A percentile compares a stretch with the other conserved stretches of the same genome.
Conservation (phyloP, 1,284 basidiomycete species). For the Cystobasidium pallidum region DNA sequence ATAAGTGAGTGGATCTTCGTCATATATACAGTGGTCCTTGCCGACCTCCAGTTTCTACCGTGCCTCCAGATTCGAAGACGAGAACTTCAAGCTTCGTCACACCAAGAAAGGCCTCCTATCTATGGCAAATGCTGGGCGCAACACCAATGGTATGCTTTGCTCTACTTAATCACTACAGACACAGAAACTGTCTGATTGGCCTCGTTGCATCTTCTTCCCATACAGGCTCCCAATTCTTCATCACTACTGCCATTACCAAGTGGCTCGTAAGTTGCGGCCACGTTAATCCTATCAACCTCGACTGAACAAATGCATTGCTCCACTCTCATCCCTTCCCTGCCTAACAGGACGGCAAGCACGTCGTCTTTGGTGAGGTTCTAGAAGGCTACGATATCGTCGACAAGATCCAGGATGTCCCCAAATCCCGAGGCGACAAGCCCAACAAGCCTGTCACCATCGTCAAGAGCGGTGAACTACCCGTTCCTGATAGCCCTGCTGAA, state of each 20-base stretch:
- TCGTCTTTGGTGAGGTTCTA: slow-evolving; percentile 87
- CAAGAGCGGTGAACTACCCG: slow-evolving; percentile 38
- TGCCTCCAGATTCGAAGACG: slow-evolving; percentile 62
- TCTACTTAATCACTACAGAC: not conserved
- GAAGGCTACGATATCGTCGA: slow-evolving; percentile 85
- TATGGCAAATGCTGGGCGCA: slow-evolving; percentile 72
- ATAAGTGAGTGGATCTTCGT: slow-evolving; percentile 46
- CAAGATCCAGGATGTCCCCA: slow-evolving; percentile 67
- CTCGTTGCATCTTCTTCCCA: not conserved
- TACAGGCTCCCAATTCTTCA: slow-evolving; percentile 65
- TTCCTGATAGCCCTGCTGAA: not conserved
- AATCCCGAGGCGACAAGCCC: slow-evolving; percentile 71
- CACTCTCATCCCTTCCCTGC: no score
- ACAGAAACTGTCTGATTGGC: not conserved
- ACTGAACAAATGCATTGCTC: no score
- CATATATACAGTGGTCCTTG: no score
- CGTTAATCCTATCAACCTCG: not conserved
- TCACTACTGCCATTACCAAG: slow-evolving; percentile 72
- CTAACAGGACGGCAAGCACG: slow-evolving; percentile 59
- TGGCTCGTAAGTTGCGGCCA: slow-evolving; percentile 45
- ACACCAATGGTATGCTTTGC: slow-evolving; percentile 67
- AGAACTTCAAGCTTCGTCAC: slow-evolving; percentile 75
- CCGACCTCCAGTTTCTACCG: no score
- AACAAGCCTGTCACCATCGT: slow-evolving; percentile 72
- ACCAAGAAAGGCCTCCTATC: slow-evolving; percentile 80